A percentile compares a stretch with the other conserved stretches of the same genome.
These are phyloP conservation scores for Whalleya microplaca DNA, from an alignment of 2,329 filamentous ascomycete species.

Conservation along the genomic window DNA sequence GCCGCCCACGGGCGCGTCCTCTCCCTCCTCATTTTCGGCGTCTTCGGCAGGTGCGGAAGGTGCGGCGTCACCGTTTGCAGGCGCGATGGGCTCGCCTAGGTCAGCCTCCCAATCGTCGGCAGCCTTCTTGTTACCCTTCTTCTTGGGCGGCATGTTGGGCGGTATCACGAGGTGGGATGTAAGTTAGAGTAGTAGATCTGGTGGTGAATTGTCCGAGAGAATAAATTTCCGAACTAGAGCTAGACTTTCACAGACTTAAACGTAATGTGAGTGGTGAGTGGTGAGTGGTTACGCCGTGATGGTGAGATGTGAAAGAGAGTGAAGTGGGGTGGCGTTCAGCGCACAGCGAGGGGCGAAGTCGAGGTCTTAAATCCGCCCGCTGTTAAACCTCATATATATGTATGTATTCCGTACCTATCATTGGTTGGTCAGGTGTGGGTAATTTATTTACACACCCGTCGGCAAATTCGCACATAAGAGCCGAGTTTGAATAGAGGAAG, in stretches of 20 bases:
- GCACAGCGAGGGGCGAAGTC: background rate
- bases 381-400: background rate
- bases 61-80: constrained; percentile 57
- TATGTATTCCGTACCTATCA: background rate
- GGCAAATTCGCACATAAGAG: background rate
- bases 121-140: constrained; percentile 83
- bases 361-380: background rate
- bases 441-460: background rate
- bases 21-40: constrained; percentile 57
- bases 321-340: background rate
- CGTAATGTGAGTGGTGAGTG: background rate
- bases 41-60: constrained; percentile 53
- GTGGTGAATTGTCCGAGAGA: background rate
- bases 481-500: background rate
- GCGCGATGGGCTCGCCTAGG: constrained; percentile 76
- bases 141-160: constrained; percentile 83
- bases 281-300: background rate
- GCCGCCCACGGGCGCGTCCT: constrained; percentile 62
- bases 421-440: background rate
- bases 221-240: background rate
- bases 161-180: constrained; percentile 17
- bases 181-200: background rate
- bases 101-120: constrained; percentile 96
- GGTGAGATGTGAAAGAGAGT: background rate
- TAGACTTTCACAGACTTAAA: background rate